Percentiles rank a stretch among this genome's conserved stretches.
Evolutionary conservation across 768 basidiomycete species (phyloP).

Genomic region (Collybiopsis confluens): DNA sequence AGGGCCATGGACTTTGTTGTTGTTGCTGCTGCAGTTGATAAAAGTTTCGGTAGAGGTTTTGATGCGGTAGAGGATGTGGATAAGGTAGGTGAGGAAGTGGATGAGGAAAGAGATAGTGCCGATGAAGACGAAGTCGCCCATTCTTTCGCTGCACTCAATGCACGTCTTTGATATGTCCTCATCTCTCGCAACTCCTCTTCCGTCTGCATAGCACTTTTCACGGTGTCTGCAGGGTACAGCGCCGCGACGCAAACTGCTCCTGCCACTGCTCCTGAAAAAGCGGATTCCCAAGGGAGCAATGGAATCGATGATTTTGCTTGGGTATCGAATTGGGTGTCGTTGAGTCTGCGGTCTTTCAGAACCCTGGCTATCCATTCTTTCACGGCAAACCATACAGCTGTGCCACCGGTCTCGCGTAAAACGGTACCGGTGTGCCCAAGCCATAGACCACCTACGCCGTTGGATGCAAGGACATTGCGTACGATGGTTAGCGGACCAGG

Average conservation of each 20-base stretch:
- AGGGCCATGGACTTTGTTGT: constrained; percentile 24
- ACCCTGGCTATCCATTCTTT: constrained; percentile 72
- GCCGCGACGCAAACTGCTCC: constrained; percentile 77
- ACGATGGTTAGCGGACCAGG: constrained; percentile 77
- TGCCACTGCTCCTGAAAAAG: constrained; percentile 72
- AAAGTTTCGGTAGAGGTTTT: not conserved
- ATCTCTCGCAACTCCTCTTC: constrained; percentile 70
- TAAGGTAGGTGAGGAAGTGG: not conserved
- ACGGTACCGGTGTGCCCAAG: constrained; percentile 92
- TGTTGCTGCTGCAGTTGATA: constrained; percentile 10
- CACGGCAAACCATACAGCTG: constrained; percentile 85
- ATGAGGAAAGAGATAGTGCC: not conserved
- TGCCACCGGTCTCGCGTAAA: constrained; percentile 89
- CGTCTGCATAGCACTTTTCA: constrained; percentile 91
- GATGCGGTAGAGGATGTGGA: not conserved
- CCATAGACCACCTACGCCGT: constrained; percentile 89
- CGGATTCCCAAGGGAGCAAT: constrained; percentile 70
- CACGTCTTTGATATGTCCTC: constrained; percentile 8
- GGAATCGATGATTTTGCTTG: too few species aligned
- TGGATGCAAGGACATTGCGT: constrained; percentile 52
- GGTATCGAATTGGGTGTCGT: too few species aligned
- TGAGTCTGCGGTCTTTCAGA: constrained; percentile 44
- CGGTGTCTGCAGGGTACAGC: constrained; percentile 86
- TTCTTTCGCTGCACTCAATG: constrained; percentile 7
- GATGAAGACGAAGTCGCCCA: constrained; percentile 9